Base-by-base conservation (phyloP, 164 flowering plant genomes). In the Tinospora cordifolia region DNA sequence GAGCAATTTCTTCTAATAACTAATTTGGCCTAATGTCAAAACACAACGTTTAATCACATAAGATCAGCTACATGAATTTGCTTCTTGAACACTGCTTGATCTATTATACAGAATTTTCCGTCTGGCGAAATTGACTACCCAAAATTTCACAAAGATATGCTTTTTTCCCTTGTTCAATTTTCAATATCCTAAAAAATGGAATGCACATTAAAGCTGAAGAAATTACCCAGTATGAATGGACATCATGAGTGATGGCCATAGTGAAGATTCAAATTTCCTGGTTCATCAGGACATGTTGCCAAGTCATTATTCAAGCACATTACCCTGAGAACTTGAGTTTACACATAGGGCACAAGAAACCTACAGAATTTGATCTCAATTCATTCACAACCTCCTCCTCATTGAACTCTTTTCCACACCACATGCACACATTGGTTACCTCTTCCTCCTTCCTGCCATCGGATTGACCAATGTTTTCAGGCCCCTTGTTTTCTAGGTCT, bases 271-370 rank as follows among this genome's bases (percentile, higher is more conserved):
- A 30, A 4, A 30, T 30, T 30, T 30, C 36, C 2, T 30, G 72
- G 71, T n/a, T 15, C 58, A 58, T 63, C 62, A 62, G 74, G 62
- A 74, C 67, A 69, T 71, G n/a, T n/a, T n/a, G n/a, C n/a, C 47
- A 75, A 74, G 21, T 78, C 80, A 76, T 63, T 69, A 63, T 74
- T 82, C 58, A 79, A 66, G 15, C 9, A 72, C 78, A 82, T 75
- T 75, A 19, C 47, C 87, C 89, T 13, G 93, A 86, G 12, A 90
- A 84, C 73, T 81, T 88, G 21, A 81, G 83, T 78, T 87, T 92
- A 85, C 98, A 92, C 60, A 81, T 59, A 9, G 91, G 87, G 79
- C 98, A 92, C 89, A 90, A 87, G 72, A 79, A 92, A 60, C 98
- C 98, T 72, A 90, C 90, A 5, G 96, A 86, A 78, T 86, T 89